Evolutionary conservation across 257 asterid genomes (phyloP).

Genomic region (Scutellaria minor): DNA sequence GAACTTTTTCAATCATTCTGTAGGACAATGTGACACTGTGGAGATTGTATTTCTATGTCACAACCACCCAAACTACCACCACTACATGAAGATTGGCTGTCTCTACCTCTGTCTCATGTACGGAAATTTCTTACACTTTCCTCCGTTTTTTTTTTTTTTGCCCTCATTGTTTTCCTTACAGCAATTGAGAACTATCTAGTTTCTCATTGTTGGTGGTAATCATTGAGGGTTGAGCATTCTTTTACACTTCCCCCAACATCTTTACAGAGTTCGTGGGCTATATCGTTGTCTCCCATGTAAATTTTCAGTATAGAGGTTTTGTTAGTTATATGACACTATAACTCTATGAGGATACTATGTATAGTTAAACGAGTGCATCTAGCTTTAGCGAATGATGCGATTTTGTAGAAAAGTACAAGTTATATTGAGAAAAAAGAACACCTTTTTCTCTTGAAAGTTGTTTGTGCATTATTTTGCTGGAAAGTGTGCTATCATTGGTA

Average conservation of each 20-base stretch:
- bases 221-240: neutral
- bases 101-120: neutral
- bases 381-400: neutral
- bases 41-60: conserved; percentile 67
- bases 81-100: conserved; percentile 20
- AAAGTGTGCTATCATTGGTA: no score
- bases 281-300: neutral
- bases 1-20: conserved; percentile 26
- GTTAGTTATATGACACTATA: neutral
- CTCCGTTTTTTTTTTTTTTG: neutral
- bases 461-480: neutral
- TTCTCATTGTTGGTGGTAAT: neutral
- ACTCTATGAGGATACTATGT: neutral
- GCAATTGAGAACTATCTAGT: neutral
- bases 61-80: conserved; percentile 44
- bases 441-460: no score
- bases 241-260: neutral
- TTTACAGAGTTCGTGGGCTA: neutral
- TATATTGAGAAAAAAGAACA: neutral
- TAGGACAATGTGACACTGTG: conserved; percentile 69
- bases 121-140: neutral
- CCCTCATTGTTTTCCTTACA: neutral
- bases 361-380: conserved; percentile 12
- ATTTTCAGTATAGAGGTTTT: neutral
- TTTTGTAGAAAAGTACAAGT: neutral